phyloP scores from a whole-genome alignment of 2,329 filamentous ascomycete genomes.

The Curvularia eragrostidis region DNA sequence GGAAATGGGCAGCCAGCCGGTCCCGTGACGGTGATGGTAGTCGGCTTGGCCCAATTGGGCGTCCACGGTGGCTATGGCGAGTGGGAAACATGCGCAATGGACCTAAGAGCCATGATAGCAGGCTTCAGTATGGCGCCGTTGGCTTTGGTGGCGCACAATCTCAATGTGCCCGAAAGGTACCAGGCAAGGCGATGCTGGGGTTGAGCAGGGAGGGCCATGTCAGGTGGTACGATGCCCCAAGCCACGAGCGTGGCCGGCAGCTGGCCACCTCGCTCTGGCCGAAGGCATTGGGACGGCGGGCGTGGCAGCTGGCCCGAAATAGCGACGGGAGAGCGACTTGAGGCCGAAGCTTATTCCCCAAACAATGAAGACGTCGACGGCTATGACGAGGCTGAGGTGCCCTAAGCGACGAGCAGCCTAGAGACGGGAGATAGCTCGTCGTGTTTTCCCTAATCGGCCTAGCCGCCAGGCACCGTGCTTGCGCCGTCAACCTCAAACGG shows the following conservation, averaged over 20 bases:
- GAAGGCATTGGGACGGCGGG: constrained; percentile 3
- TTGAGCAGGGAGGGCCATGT: constrained; percentile 17
- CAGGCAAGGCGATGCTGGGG: constrained; percentile 12
- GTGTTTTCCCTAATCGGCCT: constrained; percentile 11
- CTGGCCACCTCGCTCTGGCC: constrained; percentile 11
- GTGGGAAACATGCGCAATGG: constrained; percentile 12
- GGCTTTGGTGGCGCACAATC: constrained; percentile 21
- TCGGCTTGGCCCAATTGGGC: constrained; percentile 11
- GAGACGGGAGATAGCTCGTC: constrained; percentile 15
- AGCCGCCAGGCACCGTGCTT: constrained; percentile 11
- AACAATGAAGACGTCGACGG: constrained; percentile 18
- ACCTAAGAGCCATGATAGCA: constrained; percentile 1
- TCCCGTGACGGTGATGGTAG: constrained; percentile 1
- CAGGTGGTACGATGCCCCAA: constrained; percentile 10
- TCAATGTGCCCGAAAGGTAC: constrained; percentile 11
- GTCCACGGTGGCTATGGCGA: background rate
- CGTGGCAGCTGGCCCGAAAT: constrained; percentile 13
- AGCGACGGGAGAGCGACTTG: constrained; percentile 28
- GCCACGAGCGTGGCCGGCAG: constrained; percentile 8
- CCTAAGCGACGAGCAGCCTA: constrained; percentile 14
- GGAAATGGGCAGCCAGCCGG: constrained; percentile 4
- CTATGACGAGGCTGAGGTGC: constrained; percentile 8
- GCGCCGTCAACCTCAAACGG: background rate
- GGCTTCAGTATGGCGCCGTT: constrained; percentile 5
- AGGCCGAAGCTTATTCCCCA: constrained; percentile 23